Base-by-base conservation (phyloP, 352 stramenopile genomes). In the Globisporangium cederbergense region DNA sequence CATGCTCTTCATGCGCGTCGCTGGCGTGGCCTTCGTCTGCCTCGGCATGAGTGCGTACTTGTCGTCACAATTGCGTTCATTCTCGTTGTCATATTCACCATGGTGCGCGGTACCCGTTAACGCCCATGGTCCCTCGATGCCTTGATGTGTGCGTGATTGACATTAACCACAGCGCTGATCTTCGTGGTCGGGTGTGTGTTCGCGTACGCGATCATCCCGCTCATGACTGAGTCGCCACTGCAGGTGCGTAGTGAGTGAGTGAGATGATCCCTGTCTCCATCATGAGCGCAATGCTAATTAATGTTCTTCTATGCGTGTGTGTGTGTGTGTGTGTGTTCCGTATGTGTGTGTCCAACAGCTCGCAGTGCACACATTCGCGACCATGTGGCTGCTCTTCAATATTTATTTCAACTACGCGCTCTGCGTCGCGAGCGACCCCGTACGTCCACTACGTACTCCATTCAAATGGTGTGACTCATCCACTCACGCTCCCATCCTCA, bases 381-480 rank as follows among this genome's bases (percentile, higher is more conserved):
- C 72, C 34, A 60, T 79, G 52, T 66, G 75, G 28, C 65, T 85
- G 60, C 64, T 82, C 4, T 86, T 84, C 60, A 89, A 87, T 54
- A 84, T 89, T 38, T 85, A 85, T 64, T 89, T 89, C 75, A 91
- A 91, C 70, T 91, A 91, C 64, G 77, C 75, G 18, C 64, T 91
- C 20, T 89, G 82, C 53, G 73, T 86, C 49, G 71, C 76, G 1
- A 89, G 76, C 7, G 77, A 91, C 49, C 80, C 82, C 64, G 82
- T 83, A 64, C 9, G 49, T 54, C n/a, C 18, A 28, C 25, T 28
- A 28, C 25, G 25, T 2, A 28, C 25, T 28, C 25, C 25, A 28
- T 28, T 28, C 25, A 28, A 28, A 28, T 28, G 25, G 25, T 28
- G 25, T 28, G 25, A 28, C 25, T 28, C 25, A 28, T 28, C 25